Evolutionary conservation across 2,329 filamentous ascomycete genomes (phyloP), one percentile per base, ranked within the genome.

Genomic region (Ceratocystis alfenasii): DNA sequence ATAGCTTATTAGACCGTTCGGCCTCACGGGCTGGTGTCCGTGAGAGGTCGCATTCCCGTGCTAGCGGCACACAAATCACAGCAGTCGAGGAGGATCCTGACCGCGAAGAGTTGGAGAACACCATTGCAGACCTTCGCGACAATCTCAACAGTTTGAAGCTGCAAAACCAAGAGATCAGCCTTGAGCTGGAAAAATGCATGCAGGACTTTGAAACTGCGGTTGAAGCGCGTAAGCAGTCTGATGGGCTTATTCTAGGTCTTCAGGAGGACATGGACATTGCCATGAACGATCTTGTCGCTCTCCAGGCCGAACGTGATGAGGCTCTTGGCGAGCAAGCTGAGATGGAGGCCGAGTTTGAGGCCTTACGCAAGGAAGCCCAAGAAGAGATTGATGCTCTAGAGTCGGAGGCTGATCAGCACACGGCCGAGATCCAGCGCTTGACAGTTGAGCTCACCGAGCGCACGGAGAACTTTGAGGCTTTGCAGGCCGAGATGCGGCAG

Each of bases 1-100:
- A 97, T 73, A 96, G 91, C 73, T 88, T 97, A 55, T 83, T 97
- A 41, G 94, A 97, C 68, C 85, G 94, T n/a, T 96, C 93, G 0
- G 90, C 92, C 12, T 96, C 93, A 2, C 86, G 93, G 53, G 87
- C 90, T 8, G 83, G 85, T 4, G 78, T 73, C 1, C 82, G 87
- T 69, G 83, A 86, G 68, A 82, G 92, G 65, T 85, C 90, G 0
- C 83, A 83, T 22, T 96, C 91, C 2, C 81, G 90, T 33, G 83
- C 82, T 6, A 95, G 90, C 72, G 86, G 83, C 66, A 87, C 87
- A 1, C 80, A 85, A 25, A 79, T 81, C n/a, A 88, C 87, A 0
- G 77, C 78, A 62, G 74, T 73, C 5, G 74, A 81, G 74, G 77
- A 91, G 74, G 92, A 96, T 68, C 80, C 83, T 2, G 92, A 93